A percentile compares a stretch with the other conserved stretches of the same genome.
Evolutionary conservation across 306 rosid genomes (phyloP).

Genomic region (Adenanthera pavonina): DNA sequence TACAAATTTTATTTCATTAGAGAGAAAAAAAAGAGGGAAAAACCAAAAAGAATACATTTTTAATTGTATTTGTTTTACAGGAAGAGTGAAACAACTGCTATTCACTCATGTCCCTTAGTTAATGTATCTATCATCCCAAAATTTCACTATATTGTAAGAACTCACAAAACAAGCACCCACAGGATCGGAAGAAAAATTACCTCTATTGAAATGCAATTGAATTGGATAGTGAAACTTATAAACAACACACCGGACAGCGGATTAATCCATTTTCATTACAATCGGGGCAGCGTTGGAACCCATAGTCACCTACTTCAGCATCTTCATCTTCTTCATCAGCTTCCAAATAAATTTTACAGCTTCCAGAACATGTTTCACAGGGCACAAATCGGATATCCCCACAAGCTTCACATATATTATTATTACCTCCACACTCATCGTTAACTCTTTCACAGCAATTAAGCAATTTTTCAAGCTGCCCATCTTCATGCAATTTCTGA

Average conservation of each 20-base stretch:
- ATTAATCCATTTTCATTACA: constrained; percentile 94
- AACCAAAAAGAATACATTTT: constrained; percentile 42
- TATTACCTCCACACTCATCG: constrained; percentile 34
- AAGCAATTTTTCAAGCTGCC: constrained; percentile 76
- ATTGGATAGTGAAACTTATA: constrained; percentile 33
- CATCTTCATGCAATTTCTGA: constrained; percentile 72
- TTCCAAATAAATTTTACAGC: constrained; percentile 88
- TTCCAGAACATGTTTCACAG: constrained; percentile 88
- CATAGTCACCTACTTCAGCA: constrained; percentile 51
- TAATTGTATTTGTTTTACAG: constrained; percentile 39
- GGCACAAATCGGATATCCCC: constrained; percentile 93
- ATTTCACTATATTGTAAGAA: constrained; percentile 65
- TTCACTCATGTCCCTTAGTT: constrained; percentile 32
- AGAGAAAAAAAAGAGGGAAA: background rate
- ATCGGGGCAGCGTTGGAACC: constrained; percentile 81
- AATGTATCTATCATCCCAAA: constrained; percentile 39
- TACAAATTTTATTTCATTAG: constrained; percentile 40
- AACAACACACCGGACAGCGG: constrained; percentile 79
- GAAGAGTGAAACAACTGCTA: constrained; percentile 32
- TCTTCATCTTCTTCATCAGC: constrained; percentile 45
- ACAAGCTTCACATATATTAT: constrained; percentile 71
- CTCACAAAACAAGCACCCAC: constrained; percentile 36
- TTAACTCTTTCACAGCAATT: constrained; percentile 59
- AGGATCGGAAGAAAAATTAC: constrained; percentile 46
- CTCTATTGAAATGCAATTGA: constrained; percentile 39